Evolutionary conservation across 495 filamentous ascomycete species (phyloP).

Genomic region (Talaromyces nanjingensis): DNA sequence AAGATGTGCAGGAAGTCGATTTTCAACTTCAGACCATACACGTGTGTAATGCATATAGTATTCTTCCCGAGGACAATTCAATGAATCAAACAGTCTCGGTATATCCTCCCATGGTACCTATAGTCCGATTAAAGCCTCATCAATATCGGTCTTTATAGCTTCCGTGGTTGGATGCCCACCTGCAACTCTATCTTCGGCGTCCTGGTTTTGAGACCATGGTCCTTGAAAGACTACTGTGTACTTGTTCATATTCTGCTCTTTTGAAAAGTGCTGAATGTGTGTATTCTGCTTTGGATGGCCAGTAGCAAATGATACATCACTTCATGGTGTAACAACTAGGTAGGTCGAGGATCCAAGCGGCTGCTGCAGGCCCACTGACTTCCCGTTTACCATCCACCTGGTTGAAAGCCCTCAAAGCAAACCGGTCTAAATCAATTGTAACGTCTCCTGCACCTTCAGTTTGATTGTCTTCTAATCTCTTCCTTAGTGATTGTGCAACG

Average conservation of each 20-base stretch:
- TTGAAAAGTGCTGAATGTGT: constrained; percentile 8
- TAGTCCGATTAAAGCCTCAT: constrained; percentile 10
- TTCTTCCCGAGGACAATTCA: too few relatives aligned
- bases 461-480: constrained; percentile 6
- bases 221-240: constrained; percentile 7
- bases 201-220: constrained; percentile 9
- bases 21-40: too few relatives aligned
- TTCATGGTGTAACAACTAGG: constrained; percentile 11
- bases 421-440: not conserved
- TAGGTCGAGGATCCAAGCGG: constrained; percentile 8
- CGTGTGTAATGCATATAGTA: too few relatives aligned
- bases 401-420: constrained; percentile 8
- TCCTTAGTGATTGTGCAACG: constrained; percentile 9
- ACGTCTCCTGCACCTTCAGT: constrained; percentile 6
- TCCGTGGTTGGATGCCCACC: constrained; percentile 7
- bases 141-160: constrained; percentile 11
- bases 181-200: constrained; percentile 9
- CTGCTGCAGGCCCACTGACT: constrained; percentile 10
- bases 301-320: constrained; percentile 7
- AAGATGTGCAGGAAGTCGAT: too few relatives aligned
- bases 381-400: not conserved
- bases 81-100: constrained; percentile 1
- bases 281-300: constrained; percentile 6
- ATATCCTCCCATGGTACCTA: constrained; percentile 10
- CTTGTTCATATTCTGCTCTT: constrained; percentile 5